A percentile compares a stretch with the other conserved stretches of the same genome.
phyloP scores from a whole-genome alignment of 2,329 filamentous ascomycete species.

The Epichloe hybrida region DNA sequence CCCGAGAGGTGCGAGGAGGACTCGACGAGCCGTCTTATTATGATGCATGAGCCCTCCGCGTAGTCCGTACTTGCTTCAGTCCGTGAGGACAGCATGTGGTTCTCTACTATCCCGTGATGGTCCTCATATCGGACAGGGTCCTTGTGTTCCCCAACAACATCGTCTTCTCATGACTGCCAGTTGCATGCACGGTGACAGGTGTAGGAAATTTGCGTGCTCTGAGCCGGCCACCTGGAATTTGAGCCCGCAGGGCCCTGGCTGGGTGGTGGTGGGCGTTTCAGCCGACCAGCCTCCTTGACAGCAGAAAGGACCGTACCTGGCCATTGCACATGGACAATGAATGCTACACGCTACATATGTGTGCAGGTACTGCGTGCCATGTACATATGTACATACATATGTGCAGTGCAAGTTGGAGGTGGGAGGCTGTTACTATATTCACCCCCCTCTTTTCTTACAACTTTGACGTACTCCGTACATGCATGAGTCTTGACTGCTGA shows the following conservation, averaged over 20 bases:
- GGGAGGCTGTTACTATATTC: neutral
- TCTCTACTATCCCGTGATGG: too few relatives aligned
- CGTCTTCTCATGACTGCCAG: neutral
- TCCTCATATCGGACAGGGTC: too few relatives aligned
- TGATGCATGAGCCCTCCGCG: too few relatives aligned
- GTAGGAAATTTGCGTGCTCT: neutral
- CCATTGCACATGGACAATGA: too few relatives aligned
- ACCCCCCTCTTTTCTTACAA: neutral
- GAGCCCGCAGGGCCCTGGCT: neutral
- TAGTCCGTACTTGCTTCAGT: too few relatives aligned
- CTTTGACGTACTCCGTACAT: neutral
- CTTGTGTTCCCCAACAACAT: too few relatives aligned
- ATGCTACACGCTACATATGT: too few relatives aligned
- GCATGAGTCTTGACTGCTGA: neutral
- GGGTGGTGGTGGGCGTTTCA: conserved; percentile 7
- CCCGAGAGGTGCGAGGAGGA: neutral
- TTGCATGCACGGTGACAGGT: too few relatives aligned
- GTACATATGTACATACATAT: too few relatives aligned
- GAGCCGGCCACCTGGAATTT: neutral
- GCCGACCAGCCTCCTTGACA: conserved; percentile 7
- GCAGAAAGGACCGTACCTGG: neutral
- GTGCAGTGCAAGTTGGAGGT: neutral
- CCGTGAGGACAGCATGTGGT: too few relatives aligned
- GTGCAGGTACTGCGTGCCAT: too few relatives aligned
- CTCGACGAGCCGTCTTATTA: neutral